These are phyloP conservation scores for Paratinospora sagittata DNA, from an alignment of 164 flowering plant genomes.

Conservation along the genomic window DNA sequence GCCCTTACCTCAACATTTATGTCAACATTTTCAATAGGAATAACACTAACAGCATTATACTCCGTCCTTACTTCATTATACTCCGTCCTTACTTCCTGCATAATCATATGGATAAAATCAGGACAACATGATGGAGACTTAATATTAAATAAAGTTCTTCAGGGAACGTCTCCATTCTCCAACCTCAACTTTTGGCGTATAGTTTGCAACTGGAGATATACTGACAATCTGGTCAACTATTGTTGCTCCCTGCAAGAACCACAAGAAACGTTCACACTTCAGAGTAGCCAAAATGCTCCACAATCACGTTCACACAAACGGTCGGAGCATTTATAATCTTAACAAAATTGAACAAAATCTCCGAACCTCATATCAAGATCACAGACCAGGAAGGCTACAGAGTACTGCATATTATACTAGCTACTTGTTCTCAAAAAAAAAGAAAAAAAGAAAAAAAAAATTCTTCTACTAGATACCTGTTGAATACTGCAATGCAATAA, in stretches of 20 bases:
- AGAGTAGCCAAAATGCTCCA: neutral
- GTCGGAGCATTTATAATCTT: neutral
- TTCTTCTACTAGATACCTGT: too few relatives aligned
- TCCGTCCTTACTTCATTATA: neutral
- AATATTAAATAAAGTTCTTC: neutral
- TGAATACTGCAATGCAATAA: too few relatives aligned
- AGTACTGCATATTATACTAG: neutral
- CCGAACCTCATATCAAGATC: neutral
- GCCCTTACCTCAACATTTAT: slow-evolving; percentile 45
- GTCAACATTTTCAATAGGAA: slow-evolving; percentile 24
- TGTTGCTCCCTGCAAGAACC: slow-evolving; percentile 82
- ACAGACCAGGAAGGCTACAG: neutral
- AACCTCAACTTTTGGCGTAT: slow-evolving; percentile 43
- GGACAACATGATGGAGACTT: neutral
- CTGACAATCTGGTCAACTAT: slow-evolving; percentile 78
- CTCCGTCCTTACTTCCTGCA: slow-evolving; percentile 55
- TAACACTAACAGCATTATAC: slow-evolving; percentile 31
- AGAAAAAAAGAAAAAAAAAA: too few relatives aligned
- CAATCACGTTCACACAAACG: neutral
- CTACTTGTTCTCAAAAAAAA: too few relatives aligned
- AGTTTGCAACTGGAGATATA: slow-evolving; percentile 64
- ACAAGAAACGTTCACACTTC: neutral
- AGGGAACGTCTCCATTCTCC: slow-evolving; percentile 20
- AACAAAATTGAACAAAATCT: neutral
- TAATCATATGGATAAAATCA: slow-evolving; percentile 7